Base-by-base conservation (phyloP, 1,284 basidiomycete species). In the Apiotrichum akiyoshidainum region DNA sequence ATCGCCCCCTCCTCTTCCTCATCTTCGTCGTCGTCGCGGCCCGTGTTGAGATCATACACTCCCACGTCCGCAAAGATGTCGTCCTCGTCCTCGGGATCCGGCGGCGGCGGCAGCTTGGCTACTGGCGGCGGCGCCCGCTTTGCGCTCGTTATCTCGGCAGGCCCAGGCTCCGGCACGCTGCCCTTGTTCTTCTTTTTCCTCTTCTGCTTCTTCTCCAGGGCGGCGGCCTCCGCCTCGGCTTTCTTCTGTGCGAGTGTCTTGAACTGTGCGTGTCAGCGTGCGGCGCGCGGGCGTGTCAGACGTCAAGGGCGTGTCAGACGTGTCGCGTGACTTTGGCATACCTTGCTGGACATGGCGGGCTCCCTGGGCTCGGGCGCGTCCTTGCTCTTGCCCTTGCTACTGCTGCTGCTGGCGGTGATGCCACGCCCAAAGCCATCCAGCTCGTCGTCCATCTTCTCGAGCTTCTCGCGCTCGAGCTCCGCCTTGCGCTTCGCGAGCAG, bases 11-110 rank as follows among this genome's bases (percentile, higher is more conserved):
- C 60, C 9, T 70, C 63, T 21, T 61, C 57, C 21, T 65, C 62
- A n/a, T 71, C 69, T 2, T 65, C 60, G 16, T 65, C 65, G 16
- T 65, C 65, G 12, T 62, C 64, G 45, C 67, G 66, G 6, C 48
- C 68, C 14, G 81, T 83, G 16, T 85, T 83, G 21, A 85, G 85
- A 41, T 82, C 86, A 73, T 95, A 96, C 45, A 91, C 89, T 10
- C 87, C 91, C 1, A 84, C 90, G 52, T 82, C 92, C 1, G 85
- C 89, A 73, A 96, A 96, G 56, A 95, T 95, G 59, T 83, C 81
- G n/a, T 80, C 80, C 33, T 81, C 81, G 11, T 80, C 78, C 16
- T 68, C 55, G 33, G 55, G 57, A 26, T 60, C 26, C 17, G 60
- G 55, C 0, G 54, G 42, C 17, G 41, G 9, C 37, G 39, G 9